Evolutionary conservation across 2,329 filamentous ascomycete species (phyloP).

Genomic region (Colletotrichum karsti): DNA sequence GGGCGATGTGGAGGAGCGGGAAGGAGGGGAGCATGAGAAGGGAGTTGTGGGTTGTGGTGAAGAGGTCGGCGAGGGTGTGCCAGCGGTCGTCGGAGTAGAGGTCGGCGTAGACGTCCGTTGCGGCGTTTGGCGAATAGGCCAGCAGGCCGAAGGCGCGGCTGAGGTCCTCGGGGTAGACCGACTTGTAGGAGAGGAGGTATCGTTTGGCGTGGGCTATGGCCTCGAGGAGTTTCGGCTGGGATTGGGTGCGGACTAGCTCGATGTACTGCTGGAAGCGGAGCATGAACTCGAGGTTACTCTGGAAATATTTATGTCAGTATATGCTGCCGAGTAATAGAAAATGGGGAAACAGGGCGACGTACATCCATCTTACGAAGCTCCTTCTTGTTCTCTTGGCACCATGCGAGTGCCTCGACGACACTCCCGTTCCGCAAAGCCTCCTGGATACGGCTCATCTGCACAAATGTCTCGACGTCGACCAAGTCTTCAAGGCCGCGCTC

Average conservation of each 20-base stretch:
- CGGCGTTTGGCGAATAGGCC: constrained; percentile 72
- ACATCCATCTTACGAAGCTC: constrained; percentile 88
- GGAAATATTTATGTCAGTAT: constrained; percentile 12
- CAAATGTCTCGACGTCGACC: constrained; percentile 90
- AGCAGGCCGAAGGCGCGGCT: constrained; percentile 81
- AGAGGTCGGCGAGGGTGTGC: constrained; percentile 79
- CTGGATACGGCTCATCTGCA: constrained; percentile 81
- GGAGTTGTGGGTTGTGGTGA: constrained; percentile 85
- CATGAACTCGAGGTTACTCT: constrained; percentile 91
- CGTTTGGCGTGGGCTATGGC: constrained; percentile 85
- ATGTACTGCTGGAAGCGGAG: constrained; percentile 94
- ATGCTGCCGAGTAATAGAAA: not conserved
- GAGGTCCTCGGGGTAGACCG: constrained; percentile 75
- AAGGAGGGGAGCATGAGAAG: constrained; percentile 84
- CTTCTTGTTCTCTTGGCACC: constrained; percentile 95
- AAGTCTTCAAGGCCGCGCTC: constrained; percentile 82
- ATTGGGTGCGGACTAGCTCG: constrained; percentile 79
- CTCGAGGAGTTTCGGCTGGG: constrained; percentile 73
- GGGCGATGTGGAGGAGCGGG: constrained; percentile 88
- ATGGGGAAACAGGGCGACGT: constrained; percentile 36
- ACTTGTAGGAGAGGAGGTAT: constrained; percentile 76
- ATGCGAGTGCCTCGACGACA: constrained; percentile 81
- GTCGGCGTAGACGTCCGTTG: constrained; percentile 51
- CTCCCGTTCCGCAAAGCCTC: constrained; percentile 75
- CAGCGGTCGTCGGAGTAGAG: constrained; percentile 81